phyloP scores from a whole-genome alignment of 2,329 filamentous ascomycete genomes.

The Diaporthe ilicicola region DNA sequence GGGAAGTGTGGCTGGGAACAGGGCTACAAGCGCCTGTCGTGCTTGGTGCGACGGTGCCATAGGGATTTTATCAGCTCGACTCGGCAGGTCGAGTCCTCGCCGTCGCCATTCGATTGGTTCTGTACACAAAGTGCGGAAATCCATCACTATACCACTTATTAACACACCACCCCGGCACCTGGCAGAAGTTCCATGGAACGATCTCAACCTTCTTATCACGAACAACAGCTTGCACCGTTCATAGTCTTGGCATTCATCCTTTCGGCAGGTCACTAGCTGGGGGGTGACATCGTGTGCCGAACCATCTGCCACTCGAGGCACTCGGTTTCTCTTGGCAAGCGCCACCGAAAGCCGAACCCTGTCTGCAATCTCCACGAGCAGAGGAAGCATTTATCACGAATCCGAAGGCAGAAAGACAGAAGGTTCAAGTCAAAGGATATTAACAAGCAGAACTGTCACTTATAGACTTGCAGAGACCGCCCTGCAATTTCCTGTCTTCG shows the following conservation, averaged over 20 bases:
- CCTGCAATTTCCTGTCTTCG: not conserved
- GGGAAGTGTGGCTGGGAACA: not conserved
- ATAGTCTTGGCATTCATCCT: constrained; percentile 1
- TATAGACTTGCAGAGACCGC: too few species aligned
- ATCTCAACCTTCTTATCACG: constrained; percentile 14
- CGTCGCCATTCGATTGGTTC: not conserved
- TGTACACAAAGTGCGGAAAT: not conserved
- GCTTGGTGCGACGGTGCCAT: constrained; percentile 5
- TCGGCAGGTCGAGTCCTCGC: not conserved
- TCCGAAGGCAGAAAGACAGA: not conserved
- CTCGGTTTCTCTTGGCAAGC: constrained; percentile 1
- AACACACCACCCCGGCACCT: constrained; percentile 16
- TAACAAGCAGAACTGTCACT: too few species aligned
- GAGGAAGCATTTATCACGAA: not conserved
- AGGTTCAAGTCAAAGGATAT: not conserved
- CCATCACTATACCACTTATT: constrained; percentile 4
- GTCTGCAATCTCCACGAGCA: not conserved
- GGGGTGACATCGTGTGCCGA: constrained; percentile 19
- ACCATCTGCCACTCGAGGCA: not conserved
- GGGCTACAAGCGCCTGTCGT: not conserved
- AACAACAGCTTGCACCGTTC: not conserved
- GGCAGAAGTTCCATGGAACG: not conserved
- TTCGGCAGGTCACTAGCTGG: constrained; percentile 18
- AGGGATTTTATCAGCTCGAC: not conserved
- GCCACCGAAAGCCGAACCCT: not conserved